Evolutionary conservation across 768 basidiomycete genomes (phyloP), one percentile per base, ranked within the genome.

Genomic region (Agaricus sinodeliciosus): DNA sequence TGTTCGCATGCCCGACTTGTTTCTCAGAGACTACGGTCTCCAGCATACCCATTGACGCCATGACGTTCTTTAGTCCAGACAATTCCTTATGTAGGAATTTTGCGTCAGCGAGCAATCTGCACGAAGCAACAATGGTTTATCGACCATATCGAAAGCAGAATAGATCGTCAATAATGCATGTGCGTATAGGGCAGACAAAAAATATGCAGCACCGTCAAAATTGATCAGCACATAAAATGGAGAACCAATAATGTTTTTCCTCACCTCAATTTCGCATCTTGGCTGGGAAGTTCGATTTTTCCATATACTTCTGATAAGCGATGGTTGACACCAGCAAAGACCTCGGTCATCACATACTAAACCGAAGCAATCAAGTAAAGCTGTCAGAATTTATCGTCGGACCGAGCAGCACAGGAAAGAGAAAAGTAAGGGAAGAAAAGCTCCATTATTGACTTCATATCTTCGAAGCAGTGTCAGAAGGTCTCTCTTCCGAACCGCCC

Each of bases 301-400:
- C 75, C 74, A 67, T 86, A 95, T 64, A 94, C 92, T 62, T 94
- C 91, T 36, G 85, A 85, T 18, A 99, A 74, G 34, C 90, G 82
- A 69, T 91, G 85, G 67, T 93, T 93, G 68, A 97, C 94, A 12
- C 91, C 85, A 16, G 89, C 89, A 56, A 97, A 86, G 12, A 98
- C 96, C 64, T 97, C 91, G 34, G 84, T 81, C 90, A 97, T 94
- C 64, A 99, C 92, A 65, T 80, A 81, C 90, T 96, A 65, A 9
- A 18, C 37, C 18, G 47, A 13, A 34, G 53, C 41, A 27, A 31
- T 44, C 9, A 45, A 48, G 49, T 56, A 55, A 52, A 43, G 37
- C 60, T 50, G 51, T 56, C 31, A 49, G 49, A 16, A 51, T 49
- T 22, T 15, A 48, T 34, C 52, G 39, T 53, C 27, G 19, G n/a